Evolutionary conservation across 495 filamentous ascomycete species (phyloP), one percentile per base, ranked within the genome.

Genomic region (Penicillium pancosmium): DNA sequence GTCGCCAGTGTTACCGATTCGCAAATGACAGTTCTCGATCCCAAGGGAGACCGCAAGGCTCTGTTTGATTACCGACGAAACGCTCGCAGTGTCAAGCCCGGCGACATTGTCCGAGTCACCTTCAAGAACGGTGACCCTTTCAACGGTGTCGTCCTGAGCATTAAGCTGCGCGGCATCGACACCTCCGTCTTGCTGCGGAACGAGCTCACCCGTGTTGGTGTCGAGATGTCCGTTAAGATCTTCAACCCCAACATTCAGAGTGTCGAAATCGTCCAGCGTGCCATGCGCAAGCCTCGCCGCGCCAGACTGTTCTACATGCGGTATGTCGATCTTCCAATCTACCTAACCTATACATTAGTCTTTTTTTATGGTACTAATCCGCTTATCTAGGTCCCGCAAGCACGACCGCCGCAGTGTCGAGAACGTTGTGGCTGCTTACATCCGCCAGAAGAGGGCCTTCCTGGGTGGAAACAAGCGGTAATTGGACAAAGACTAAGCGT

Each of bases 221-320:
- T 97, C n/a, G 94, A 99, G 84, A 92, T 97, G 91, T 97, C 91
- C 84, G 91, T 88, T 69, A 99, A 98, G 83, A 78, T 96, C 51
- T 98, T 91, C 78, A 88, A 82, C 61, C 92, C 92, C 59, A 91
- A 90, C 71, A 88, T 98, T 50, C 83, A 89, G 66, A 90, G 90
- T 56, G 89, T 99, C 66, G 95, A 99, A 78, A 87, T 99, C 62
- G 90, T 98, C 73, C 88, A 96, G 85, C 82, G 93, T 53, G 81
- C 82, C 54, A 79, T 82, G 73, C 92, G 90, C 87, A 84, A 91
- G 73, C 90, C 91, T 55, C 88, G 94, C 69, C 87, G 95, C 68
- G 94, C 93, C 19, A 80, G 91, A 60, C 80, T 98, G 70, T 96
- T 89, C 66, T 97, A 94, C 76, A 88, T 99, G 89, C 83, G 94